phyloP scores from a whole-genome alignment of 2,329 filamentous ascomycete species.

The Phaeosphaeria sp. region DNA sequence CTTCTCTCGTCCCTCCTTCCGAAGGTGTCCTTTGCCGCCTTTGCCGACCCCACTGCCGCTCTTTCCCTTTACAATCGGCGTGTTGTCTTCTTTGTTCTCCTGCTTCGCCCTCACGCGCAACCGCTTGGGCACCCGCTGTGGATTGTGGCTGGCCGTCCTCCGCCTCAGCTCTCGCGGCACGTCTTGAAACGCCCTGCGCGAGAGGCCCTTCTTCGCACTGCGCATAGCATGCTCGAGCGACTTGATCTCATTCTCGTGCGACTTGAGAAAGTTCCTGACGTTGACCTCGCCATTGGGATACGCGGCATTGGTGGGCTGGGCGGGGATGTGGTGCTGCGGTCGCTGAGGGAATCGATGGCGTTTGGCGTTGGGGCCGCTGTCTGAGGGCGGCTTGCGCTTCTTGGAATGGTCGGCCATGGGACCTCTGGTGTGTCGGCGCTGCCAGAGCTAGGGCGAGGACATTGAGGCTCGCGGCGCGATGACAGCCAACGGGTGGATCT shows the following conservation, averaged over 20 bases:
- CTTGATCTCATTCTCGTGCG: slow-evolving; percentile 87
- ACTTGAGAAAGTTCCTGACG: slow-evolving; percentile 81
- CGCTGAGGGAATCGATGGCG: slow-evolving; percentile 36
- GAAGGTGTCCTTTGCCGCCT: slow-evolving; percentile 57
- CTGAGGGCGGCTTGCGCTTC: slow-evolving; percentile 30
- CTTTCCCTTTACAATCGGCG: slow-evolving; percentile 74
- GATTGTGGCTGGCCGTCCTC: slow-evolving; percentile 93
- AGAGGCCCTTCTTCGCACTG: slow-evolving; percentile 68
- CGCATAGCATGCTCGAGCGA: slow-evolving; percentile 84
- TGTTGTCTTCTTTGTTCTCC: slow-evolving; percentile 89
- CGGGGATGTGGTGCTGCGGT: slow-evolving; percentile 37
- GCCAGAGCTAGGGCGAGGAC: neutral
- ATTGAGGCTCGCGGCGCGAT: neutral
- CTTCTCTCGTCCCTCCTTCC: slow-evolving; percentile 78
- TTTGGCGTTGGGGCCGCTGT: slow-evolving; percentile 20
- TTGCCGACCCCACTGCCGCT: slow-evolving; percentile 65
- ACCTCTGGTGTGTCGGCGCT: slow-evolving; percentile 2
- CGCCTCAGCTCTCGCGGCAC: slow-evolving; percentile 85
- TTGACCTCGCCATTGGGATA: slow-evolving; percentile 79
- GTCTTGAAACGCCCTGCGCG: slow-evolving; percentile 84
- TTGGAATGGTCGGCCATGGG: slow-evolving; percentile 28
- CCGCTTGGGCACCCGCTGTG: slow-evolving; percentile 83
- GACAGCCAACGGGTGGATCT: slow-evolving; percentile 1
- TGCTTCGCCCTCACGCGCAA: slow-evolving; percentile 72
- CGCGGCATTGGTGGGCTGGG: slow-evolving; percentile 53